Base-by-base conservation (phyloP, 1,284 basidiomycete genomes). In the Leccinum subrobustum region DNA sequence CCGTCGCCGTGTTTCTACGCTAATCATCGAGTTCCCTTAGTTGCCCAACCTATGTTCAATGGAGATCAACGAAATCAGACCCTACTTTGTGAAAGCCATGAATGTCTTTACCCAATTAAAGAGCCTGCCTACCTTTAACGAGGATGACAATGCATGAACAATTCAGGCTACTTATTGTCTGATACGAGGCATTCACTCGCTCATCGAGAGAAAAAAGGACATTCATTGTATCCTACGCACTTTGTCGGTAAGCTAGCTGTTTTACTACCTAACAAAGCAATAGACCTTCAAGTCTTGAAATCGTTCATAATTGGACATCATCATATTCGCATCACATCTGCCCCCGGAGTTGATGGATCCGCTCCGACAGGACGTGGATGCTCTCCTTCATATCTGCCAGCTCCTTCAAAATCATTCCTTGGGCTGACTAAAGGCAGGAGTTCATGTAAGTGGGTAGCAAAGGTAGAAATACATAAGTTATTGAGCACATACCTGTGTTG, bases 61-160 rank as follows among this genome's bases (percentile, higher is more conserved):
- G 85, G 95, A 97, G 74, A 88, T 97, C 75, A 93, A 92, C 75
- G 95, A 96, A 75, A 88, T 96, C 64, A 84, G 93, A 54, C 93
- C 94, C 2, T 93, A 95, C 79, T 93, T 96, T 67, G 81, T 92
- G 56, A 87, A 88, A 68, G 85, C 91, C 1, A 95, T 95, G 91
- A 81, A 84, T 56, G 78, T 92, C 58, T 70, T 77, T 48, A 80
- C 78, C 12, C 78, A 81, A 57, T 71, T 84, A 5, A 75, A 72
- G 18, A 73, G 75, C 53, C 75, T 77, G 35, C 69, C 75, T 9
- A n/a, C 47, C 6, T 25, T 20, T 20, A 52, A 57, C 18, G 63
- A 56, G 7, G 52, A 60, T 39, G 52, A 55, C 14, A 35, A 50
- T 50, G 33, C 53, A 54, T 71, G 44, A 64, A 44, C 20, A 18